Evolutionary conservation across 1,284 basidiomycete genomes (phyloP).

Genomic region (Austroboletus niveus): DNA sequence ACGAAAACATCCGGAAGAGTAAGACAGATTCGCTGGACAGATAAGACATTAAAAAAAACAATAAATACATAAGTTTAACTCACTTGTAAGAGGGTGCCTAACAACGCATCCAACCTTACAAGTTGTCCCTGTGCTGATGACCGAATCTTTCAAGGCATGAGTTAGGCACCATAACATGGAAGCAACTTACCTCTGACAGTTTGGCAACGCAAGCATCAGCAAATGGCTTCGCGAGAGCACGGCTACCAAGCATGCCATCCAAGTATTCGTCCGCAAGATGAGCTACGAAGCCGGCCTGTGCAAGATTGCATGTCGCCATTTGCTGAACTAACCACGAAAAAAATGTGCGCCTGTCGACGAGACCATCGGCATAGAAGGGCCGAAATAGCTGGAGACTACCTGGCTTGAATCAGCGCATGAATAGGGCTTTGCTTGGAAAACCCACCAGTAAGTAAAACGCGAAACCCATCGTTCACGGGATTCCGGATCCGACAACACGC

Average conservation of each 20-base stretch:
- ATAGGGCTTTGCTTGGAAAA: neutral
- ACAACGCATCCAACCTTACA: conserved; percentile 50
- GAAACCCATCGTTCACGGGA: conserved; percentile 75
- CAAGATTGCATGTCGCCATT: conserved; percentile 73
- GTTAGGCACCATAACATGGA: neutral
- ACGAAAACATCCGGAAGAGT: conserved; percentile 70
- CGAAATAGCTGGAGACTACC: conserved; percentile 71
- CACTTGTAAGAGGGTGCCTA: conserved; percentile 62
- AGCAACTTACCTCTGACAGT: conserved; percentile 59
- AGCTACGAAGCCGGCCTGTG: conserved; percentile 81
- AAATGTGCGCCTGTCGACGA: conserved; percentile 82
- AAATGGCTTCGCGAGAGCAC: conserved; percentile 64
- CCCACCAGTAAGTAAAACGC: conserved; percentile 78
- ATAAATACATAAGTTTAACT: conserved; percentile 6
- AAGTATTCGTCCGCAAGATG: conserved; percentile 80
- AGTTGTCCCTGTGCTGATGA: conserved; percentile 53
- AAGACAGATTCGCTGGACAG: conserved; percentile 57
- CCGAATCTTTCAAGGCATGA: conserved; percentile 45
- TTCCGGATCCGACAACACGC: conserved; percentile 69
- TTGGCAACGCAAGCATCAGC: conserved; percentile 66
- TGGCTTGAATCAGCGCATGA: conserved; percentile 9
- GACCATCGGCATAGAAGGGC: conserved; percentile 75
- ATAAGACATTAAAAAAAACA: conserved; percentile 6
- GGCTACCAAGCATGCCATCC: conserved; percentile 65
- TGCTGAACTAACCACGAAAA: conserved; percentile 84